Percentiles rank a stretch among this genome's conserved stretches.
Conservation (phyloP, 805 yeast genomes). For the Yamadazyma akitaensis region DNA sequence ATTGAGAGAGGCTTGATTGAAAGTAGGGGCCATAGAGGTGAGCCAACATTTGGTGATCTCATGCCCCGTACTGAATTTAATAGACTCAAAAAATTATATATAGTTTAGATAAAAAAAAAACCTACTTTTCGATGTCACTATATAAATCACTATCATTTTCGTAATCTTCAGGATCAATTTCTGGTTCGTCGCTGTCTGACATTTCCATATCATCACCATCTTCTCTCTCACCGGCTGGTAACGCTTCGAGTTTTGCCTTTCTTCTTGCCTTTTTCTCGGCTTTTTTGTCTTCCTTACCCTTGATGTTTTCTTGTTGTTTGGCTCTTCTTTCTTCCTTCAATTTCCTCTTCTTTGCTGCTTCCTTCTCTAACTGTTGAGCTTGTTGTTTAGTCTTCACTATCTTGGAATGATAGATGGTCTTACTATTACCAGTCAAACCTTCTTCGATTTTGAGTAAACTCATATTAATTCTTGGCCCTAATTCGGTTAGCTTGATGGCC, state of each 20-base stretch:
- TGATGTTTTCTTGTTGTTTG: constrained; percentile 75
- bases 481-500: constrained; percentile 87
- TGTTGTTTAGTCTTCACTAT: constrained; percentile 64
- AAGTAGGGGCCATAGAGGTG: constrained; percentile 22
- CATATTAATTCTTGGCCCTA: constrained; percentile 86
- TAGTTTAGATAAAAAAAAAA: constrained; percentile 6
- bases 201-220: constrained; percentile 21
- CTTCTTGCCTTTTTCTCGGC: constrained; percentile 70
- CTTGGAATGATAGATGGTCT: constrained; percentile 77
- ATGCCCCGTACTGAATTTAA: constrained; percentile 43
- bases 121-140: constrained; percentile 23
- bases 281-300: constrained; percentile 68
- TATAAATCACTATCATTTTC: constrained; percentile 50
- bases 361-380: constrained; percentile 56
- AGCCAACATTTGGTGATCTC: constrained; percentile 43
- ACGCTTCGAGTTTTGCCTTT: constrained; percentile 46
- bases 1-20: constrained; percentile 55
- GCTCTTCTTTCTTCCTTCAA: constrained; percentile 70
- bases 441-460: constrained; percentile 85
- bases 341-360: constrained; percentile 58
- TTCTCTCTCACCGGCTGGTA: constrained; percentile 22
- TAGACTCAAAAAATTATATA: constrained; percentile 42
- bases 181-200: constrained; percentile 24
- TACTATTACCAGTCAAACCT: constrained; percentile 78
- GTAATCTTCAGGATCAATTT: constrained; percentile 43